Evolutionary conservation across 306 rosid genomes (phyloP).

Genomic region (Citrullus mucosospermus): DNA sequence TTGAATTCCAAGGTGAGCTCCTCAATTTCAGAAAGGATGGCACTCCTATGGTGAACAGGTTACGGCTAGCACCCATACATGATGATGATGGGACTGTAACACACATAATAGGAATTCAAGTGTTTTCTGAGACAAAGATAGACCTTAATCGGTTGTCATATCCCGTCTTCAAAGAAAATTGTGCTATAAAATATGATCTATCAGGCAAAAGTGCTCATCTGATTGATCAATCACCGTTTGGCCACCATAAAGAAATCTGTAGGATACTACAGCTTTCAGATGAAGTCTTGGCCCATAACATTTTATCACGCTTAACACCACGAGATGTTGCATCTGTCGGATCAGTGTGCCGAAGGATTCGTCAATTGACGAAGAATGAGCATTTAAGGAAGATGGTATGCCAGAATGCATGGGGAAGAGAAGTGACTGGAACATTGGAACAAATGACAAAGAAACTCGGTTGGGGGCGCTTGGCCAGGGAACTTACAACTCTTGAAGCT

Average conservation of each 20-base stretch:
- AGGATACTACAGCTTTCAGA: constrained; percentile 95
- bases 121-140: constrained; percentile 69
- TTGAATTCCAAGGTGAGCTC: constrained; percentile 87
- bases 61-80: constrained; percentile 68
- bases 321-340: constrained; percentile 97
- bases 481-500: constrained; percentile 91
- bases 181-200: constrained; percentile 36
- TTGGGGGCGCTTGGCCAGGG: constrained; percentile 93
- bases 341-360: constrained; percentile 91
- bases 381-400: constrained; percentile 97
- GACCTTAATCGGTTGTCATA: constrained; percentile 69
- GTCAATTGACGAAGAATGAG: constrained; percentile 79
- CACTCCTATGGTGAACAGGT: constrained; percentile 68
- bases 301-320: constrained; percentile 85
- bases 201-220: constrained; percentile 25
- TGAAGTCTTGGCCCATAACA: constrained; percentile 93
- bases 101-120: constrained; percentile 81
- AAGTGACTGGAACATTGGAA: constrained; percentile 81
- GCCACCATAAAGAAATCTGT: constrained; percentile 51
- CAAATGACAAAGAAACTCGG: constrained; percentile 83
- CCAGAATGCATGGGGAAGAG: constrained; percentile 98
- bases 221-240: constrained; percentile 26
- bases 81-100: constrained; percentile 82
- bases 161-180: constrained; percentile 80
- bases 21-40: constrained; percentile 93